A percentile compares a stretch with the other conserved stretches of the same genome.
phyloP scores from a whole-genome alignment of 495 filamentous ascomycete species.

The Daldinia bambusicola region DNA sequence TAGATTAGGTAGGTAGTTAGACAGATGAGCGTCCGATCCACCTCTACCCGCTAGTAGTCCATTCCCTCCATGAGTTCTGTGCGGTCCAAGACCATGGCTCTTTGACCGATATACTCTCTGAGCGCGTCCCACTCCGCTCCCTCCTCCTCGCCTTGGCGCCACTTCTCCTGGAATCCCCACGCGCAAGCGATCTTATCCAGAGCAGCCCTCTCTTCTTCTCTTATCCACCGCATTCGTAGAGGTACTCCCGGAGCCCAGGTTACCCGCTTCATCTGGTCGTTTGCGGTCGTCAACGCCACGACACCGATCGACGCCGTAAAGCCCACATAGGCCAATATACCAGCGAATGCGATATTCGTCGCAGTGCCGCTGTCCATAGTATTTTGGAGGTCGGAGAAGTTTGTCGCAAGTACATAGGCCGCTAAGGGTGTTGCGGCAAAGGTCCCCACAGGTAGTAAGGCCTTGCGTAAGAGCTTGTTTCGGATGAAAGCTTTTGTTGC shows the following conservation, averaged over 20 bases:
- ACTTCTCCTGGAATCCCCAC: slow-evolving; percentile 89
- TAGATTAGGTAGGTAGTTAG: too few relatives aligned
- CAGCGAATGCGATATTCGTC: slow-evolving; percentile 81
- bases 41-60: slow-evolving; percentile 61
- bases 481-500: slow-evolving; percentile 75
- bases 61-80: slow-evolving; percentile 91
- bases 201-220: slow-evolving; percentile 92
- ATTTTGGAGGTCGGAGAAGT: slow-evolving; percentile 69
- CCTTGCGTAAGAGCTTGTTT: slow-evolving; percentile 64
- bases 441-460: slow-evolving; percentile 54
- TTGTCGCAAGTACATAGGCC: slow-evolving; percentile 72
- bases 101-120: slow-evolving; percentile 78
- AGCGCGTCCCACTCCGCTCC: slow-evolving; percentile 88
- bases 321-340: slow-evolving; percentile 81
- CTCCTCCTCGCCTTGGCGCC: slow-evolving; percentile 86
- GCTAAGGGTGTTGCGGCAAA: slow-evolving; percentile 71
- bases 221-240: slow-evolving; percentile 84
- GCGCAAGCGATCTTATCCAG: slow-evolving; percentile 83
- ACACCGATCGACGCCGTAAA: slow-evolving; percentile 81
- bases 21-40: background rate
- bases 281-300: slow-evolving; percentile 83
- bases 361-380: slow-evolving; percentile 76
- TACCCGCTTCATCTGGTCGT: slow-evolving; percentile 94
- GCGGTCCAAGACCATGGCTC: slow-evolving; percentile 89
- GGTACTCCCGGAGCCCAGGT: slow-evolving; percentile 85